Conservation (phyloP, 78 protist genomes). For the Pirum gemmata region DNA sequence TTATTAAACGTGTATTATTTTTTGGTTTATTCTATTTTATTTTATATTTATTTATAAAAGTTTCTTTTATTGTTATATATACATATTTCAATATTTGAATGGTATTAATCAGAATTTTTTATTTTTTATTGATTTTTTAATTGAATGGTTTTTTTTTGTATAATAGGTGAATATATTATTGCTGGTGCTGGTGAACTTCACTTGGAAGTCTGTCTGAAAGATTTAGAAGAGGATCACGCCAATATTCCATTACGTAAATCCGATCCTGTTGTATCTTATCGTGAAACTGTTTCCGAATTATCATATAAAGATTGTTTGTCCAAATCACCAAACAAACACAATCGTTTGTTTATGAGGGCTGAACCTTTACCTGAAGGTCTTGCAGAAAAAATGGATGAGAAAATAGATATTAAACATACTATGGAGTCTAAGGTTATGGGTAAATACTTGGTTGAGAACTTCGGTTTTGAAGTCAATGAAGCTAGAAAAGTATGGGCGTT, state of each 20-base stretch:
- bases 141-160: too few species aligned
- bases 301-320: constrained; percentile 68
- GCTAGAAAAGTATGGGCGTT: constrained; percentile 94
- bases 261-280: constrained; percentile 96
- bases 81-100: too few species aligned
- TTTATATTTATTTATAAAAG: too few species aligned
- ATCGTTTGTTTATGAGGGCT: constrained; percentile 90
- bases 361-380: constrained; percentile 84
- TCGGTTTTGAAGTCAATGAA: constrained; percentile 74
- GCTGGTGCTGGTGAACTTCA: constrained; percentile 99
- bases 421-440: constrained; percentile 79
- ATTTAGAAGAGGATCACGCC: constrained; percentile 85
- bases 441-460: constrained; percentile 69
- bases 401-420: constrained; percentile 55
- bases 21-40: too few species aligned
- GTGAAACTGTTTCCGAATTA: constrained; percentile 82
- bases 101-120: too few species aligned
- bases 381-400: constrained; percentile 76
- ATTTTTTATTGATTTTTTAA: too few species aligned
- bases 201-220: constrained; percentile 96
- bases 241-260: constrained; percentile 79
- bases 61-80: too few species aligned
- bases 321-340: constrained; percentile 99
- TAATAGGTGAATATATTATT: constrained; percentile 98
- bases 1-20: too few species aligned